A percentile compares a stretch with the other conserved stretches of the same genome.
These are phyloP conservation scores for Leishmania tropica DNA, from an alignment of 208 protist genomes.

Conservation along the genomic window DNA sequence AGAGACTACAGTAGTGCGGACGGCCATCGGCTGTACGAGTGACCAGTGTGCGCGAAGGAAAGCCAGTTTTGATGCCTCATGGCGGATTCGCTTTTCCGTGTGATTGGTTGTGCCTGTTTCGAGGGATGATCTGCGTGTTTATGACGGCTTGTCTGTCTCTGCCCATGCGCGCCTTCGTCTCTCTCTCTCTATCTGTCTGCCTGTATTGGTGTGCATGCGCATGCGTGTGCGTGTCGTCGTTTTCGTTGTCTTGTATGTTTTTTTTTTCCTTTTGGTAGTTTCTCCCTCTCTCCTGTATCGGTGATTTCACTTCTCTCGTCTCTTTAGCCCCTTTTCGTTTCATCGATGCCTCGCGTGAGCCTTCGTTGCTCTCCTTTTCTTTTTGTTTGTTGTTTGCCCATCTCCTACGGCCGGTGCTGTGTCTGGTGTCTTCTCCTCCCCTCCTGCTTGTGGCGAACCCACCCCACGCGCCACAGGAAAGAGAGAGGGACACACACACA, in stretches of 20 bases:
- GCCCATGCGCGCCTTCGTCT: not conserved
- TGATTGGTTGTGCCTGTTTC: not conserved
- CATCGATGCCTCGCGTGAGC: not conserved
- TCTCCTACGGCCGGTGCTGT: too few relatives aligned
- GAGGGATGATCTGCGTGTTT: not conserved
- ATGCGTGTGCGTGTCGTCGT: not conserved
- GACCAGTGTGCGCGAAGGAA: not conserved
- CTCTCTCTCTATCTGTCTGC: not conserved
- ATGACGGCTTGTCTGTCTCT: not conserved
- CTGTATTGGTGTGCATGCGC: not conserved
- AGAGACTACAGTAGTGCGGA: not conserved
- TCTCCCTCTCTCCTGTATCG: constrained; percentile 7
- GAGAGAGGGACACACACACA: not conserved
- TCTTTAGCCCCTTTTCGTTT: not conserved
- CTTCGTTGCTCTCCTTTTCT: not conserved
- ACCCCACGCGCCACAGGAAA: not conserved
- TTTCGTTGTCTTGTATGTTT: not conserved
- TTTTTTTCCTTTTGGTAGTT: not conserved
- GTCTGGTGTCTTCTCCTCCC: not conserved
- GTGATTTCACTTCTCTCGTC: not conserved
- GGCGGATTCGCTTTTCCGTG: not conserved
- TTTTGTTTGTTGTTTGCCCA: too few relatives aligned
- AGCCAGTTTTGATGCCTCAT: not conserved
- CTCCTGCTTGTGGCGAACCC: not conserved
- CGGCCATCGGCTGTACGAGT: not conserved